These are phyloP conservation scores for Vitis hybrid DNA, from an alignment of 177 flowering plant species.

Conservation along the genomic window DNA sequence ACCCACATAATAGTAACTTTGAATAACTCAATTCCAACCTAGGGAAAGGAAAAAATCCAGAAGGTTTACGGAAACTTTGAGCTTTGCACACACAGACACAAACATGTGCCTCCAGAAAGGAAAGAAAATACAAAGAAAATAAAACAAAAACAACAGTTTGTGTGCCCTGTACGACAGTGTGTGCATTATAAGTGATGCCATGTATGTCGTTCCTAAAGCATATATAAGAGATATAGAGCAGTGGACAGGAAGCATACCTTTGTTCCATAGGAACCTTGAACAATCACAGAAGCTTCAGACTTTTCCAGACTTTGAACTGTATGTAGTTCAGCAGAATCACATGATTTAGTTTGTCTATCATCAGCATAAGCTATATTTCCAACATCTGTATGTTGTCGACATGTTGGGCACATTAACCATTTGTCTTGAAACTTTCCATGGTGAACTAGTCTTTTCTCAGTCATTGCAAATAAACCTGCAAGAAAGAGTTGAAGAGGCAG, in stretches of 20 bases:
- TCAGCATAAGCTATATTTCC: constrained; percentile 82
- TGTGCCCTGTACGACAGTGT: not conserved
- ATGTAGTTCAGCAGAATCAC: constrained; percentile 27
- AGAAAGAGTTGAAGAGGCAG: constrained; percentile 2
- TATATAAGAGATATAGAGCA: not conserved
- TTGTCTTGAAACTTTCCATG: constrained; percentile 41
- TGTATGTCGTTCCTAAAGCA: not conserved
- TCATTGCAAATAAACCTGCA: constrained; percentile 81
- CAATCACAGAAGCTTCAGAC: constrained; percentile 54
- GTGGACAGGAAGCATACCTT: constrained; percentile 48
- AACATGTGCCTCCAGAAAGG: not conserved
- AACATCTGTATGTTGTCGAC: constrained; percentile 75
- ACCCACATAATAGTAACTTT: no score
- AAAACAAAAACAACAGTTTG: no score
- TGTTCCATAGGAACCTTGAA: constrained; percentile 94
- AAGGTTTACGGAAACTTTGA: no score
- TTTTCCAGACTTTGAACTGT: constrained; percentile 30
- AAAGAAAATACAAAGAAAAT: not conserved
- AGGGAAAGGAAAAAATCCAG: not conserved
- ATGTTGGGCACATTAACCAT: constrained; percentile 91
- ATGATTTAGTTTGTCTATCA: constrained; percentile 41
- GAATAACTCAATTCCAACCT: not conserved
- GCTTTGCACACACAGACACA: not conserved
- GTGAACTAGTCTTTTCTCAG: constrained; percentile 41
- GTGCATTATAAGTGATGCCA: not conserved